Evolutionary conservation across 345 rosid species (phyloP).

Genomic region (Aegle marmelos): DNA sequence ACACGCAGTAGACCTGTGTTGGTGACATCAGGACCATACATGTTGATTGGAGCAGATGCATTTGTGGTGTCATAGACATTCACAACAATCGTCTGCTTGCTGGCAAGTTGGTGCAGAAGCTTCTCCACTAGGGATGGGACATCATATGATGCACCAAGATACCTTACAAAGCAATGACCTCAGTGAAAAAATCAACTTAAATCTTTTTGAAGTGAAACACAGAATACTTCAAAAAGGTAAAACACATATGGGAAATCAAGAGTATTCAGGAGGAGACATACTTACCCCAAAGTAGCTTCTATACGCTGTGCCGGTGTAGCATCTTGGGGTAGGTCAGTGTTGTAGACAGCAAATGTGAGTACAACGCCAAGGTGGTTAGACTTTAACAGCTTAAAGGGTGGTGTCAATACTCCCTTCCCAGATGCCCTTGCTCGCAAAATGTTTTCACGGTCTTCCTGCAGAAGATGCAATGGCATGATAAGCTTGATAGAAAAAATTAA

Average conservation of each 20-base stretch:
- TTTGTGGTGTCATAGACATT: constrained; percentile 90
- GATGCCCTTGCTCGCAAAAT: constrained; percentile 90
- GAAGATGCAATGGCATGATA: constrained; percentile 12
- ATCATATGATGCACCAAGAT: constrained; percentile 96
- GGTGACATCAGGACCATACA: constrained; percentile 74
- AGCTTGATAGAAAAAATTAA: background rate
- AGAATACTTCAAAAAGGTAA: background rate
- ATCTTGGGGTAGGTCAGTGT: constrained; percentile 53
- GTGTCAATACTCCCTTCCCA: constrained; percentile 92
- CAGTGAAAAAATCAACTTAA: constrained; percentile 4
- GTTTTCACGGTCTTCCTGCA: constrained; percentile 90
- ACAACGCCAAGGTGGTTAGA: constrained; percentile 92
- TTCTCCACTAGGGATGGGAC: constrained; percentile 93
- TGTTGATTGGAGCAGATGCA: constrained; percentile 54
- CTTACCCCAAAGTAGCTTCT: constrained; percentile 82
- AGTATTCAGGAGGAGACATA: constrained; percentile 12
- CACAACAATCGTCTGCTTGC: constrained; percentile 84
- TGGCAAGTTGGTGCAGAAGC: constrained; percentile 92
- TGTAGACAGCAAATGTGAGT: constrained; percentile 89
- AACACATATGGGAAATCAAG: constrained; percentile 6
- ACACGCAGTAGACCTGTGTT: constrained; percentile 60
- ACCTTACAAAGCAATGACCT: constrained; percentile 45
- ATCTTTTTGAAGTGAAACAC: background rate
- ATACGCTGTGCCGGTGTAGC: constrained; percentile 72
- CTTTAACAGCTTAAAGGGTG: constrained; percentile 92